Base-by-base conservation (phyloP, 192 early-diverging fungal genomes). In the Podila clonocystis region DNA sequence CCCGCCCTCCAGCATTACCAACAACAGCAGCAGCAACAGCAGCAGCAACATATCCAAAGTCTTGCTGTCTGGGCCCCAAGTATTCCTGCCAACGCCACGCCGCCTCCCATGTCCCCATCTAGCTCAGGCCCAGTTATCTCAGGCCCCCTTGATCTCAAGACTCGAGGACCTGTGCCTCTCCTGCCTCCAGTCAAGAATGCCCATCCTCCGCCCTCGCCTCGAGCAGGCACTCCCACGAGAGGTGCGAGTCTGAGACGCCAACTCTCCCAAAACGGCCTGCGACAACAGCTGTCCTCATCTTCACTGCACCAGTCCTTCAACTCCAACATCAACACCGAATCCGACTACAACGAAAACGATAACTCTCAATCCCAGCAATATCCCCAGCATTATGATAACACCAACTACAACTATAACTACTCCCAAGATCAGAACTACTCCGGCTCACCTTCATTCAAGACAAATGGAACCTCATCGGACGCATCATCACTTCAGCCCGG, bases 91-190 rank as follows among this genome's bases (percentile, higher is more conserved):
- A 50, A 74, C 41, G 64, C 73, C 58, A 26, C 72, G 4, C 26
- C 30, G 6, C 62, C 68, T 8, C 60, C 50, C 5, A 57, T 63
- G 29, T 38, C 70, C 2, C 15, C 65, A 6, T 49, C 70, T 13
- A 50, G n/a, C 22, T 61, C 65, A 15, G 61, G 49, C 6, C 33
- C 62, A 8, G n/a, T 64, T 61, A 73, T 80, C 65, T 80, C 77
- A 1, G 77, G 77, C 20, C 77, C 70, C 17, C 62, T 73, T 13
- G 70, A 73, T 60, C 77, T 80, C 61, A 72, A 67, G 66, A 72
- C 76, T 28, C 38, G 58, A 49, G 59, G 64, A 29, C 59, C 65
- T 9, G 64, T 48, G 15, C 76, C 76, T 29, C 72, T 68, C 57
- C 48, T 73, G 41, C 66, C 77, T 34, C 77, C 77, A 28, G 48